Evolutionary conservation across 208 protist species (phyloP), one percentile per base, ranked within the genome.

Genomic region (Phytomonas sp.): DNA sequence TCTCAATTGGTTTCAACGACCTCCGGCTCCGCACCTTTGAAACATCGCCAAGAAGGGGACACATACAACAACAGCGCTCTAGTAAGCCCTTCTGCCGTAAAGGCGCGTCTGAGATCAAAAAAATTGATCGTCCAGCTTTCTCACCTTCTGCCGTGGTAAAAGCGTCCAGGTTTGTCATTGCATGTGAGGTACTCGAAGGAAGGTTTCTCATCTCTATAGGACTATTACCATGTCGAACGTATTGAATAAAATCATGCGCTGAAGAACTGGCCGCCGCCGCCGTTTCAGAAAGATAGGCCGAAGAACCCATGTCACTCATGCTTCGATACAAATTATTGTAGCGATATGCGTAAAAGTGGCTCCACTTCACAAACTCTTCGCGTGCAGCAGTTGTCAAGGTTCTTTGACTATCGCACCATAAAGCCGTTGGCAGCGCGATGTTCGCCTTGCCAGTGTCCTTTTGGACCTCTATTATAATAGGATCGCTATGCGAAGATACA

Each of bases 281-380:
- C 29, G 23, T 11, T 28, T 32, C 67, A 26, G 13, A 29, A 33
- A 9, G 51, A 29, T 43, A 28, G 23, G 20, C 40, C 67, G 60
- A 28, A 31, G 20, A 34, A 26, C 67, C 56, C 43, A 30, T 11
- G 29, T 28, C 67, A 37, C 6, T 8, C 40, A 46, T 46, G 40
- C 11, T 46, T 46, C 11, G 40, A 34, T 34, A 9, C 9, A 74
- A 32, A 33, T 66, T 64, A 46, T 67, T 69, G 33, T 73, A 79
- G 31, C 70, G 66, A 15, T 74, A 13, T 34, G 37, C 46, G 67
- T 79, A 79, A 66, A 73, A 75, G 68, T 75, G 74, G 62, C 70
- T 75, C 75, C 75, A 79, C 66, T 72, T 74, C 1, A 68, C 70
- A 34, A 75, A 79, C 67, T 74, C 51, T 46, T 73, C 60, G 40